phyloP scores from a whole-genome alignment of 805 yeast genomes.

The Candida quercuum region DNA sequence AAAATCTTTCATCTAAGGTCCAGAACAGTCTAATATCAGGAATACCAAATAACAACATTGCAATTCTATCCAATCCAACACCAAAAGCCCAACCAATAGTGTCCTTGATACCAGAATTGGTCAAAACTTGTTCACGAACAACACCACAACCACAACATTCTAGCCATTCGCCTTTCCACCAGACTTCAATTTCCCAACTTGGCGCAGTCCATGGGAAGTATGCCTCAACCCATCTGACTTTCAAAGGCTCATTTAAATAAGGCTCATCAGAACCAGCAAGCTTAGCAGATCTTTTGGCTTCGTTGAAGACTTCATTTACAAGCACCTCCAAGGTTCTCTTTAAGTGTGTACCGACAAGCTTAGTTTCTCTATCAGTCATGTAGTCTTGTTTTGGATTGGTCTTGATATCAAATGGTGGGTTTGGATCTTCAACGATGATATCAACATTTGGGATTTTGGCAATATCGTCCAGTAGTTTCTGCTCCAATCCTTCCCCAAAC shows the following conservation, averaged over 20 bases:
- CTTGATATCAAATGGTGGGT: slow-evolving; percentile 43
- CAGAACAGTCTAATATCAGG: slow-evolving; percentile 95
- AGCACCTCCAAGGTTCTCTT: slow-evolving; percentile 81
- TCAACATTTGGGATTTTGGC: slow-evolving; percentile 59
- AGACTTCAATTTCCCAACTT: slow-evolving; percentile 96
- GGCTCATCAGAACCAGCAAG: slow-evolving; percentile 54
- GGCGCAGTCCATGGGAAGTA: slow-evolving; percentile 99
- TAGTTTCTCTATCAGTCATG: slow-evolving; percentile 67
- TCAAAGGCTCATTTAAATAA: slow-evolving; percentile 67
- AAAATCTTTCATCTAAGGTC: slow-evolving; percentile 77
- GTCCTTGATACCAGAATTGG: slow-evolving; percentile 62
- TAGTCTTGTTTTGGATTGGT: slow-evolving; percentile 76
- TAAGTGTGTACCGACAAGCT: slow-evolving; percentile 67
- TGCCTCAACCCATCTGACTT: slow-evolving; percentile 91
- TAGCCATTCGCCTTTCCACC: slow-evolving; percentile 98
- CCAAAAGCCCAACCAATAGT: slow-evolving; percentile 98
- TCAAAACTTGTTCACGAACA: slow-evolving; percentile 71
- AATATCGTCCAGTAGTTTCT: slow-evolving; percentile 51
- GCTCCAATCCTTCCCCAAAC: slow-evolving; percentile 30
- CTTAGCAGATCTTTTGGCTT: slow-evolving; percentile 58
- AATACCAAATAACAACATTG: slow-evolving; percentile 91
- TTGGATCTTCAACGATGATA: slow-evolving; percentile 73
- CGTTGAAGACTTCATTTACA: slow-evolving; percentile 76
- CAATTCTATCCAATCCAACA: slow-evolving; percentile 88
- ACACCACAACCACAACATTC: slow-evolving; percentile 97